Conservation (phyloP, 2,329 filamentous ascomycete genomes). For the Clonostachys solani region DNA sequence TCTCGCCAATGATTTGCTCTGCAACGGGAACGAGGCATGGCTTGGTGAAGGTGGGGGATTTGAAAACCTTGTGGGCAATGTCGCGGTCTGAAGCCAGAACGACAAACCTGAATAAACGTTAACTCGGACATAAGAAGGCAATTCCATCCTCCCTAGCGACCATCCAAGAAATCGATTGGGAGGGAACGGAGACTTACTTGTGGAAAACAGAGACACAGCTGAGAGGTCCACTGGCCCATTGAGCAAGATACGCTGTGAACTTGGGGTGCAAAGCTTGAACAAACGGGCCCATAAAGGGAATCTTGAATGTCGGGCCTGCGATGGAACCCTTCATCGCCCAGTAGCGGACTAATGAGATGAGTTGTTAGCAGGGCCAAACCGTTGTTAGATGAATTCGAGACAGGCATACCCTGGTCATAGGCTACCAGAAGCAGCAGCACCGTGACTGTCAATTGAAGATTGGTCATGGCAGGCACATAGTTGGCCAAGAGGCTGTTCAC, state of each 20-base stretch:
- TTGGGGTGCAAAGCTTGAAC: constrained; percentile 70
- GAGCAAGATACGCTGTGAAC: constrained; percentile 68
- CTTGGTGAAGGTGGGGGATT: constrained; percentile 69
- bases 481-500: background rate
- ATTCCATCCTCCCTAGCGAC: background rate
- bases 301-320: constrained; percentile 59
- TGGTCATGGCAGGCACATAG: constrained; percentile 2
- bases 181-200: constrained; percentile 48
- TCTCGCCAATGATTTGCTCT: constrained; percentile 66
- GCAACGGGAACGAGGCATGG: constrained; percentile 76
- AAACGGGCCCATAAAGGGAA: constrained; percentile 72
- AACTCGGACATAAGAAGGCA: background rate
- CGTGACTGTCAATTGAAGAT: constrained; percentile 11
- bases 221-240: constrained; percentile 74
- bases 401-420: constrained; percentile 32
- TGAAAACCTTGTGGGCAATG: constrained; percentile 78
- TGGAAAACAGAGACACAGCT: constrained; percentile 84
- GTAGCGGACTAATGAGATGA: constrained; percentile 45
- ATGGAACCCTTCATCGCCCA: constrained; percentile 58
- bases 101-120: constrained; percentile 55
- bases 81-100: constrained; percentile 75
- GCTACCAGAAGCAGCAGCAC: constrained; percentile 21
- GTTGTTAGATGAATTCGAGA: background rate
- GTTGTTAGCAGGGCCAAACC: background rate
- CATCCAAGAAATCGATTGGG: background rate